Evolutionary conservation across 177 flowering plant species (phyloP).

Genomic region (Telopea speciosissima): DNA sequence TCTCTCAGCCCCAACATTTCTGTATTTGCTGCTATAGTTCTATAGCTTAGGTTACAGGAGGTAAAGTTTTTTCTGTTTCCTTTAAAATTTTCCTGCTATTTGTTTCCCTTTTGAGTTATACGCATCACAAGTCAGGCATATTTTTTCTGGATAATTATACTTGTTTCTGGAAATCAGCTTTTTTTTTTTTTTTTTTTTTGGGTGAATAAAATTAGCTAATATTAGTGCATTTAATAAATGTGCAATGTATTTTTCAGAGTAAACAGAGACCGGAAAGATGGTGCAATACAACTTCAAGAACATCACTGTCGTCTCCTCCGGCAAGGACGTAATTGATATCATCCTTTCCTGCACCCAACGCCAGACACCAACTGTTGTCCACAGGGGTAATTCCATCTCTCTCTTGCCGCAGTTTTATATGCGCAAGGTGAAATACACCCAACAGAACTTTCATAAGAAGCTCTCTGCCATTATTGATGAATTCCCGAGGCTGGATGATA

Average conservation of each 20-base stretch:
- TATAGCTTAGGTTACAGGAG: too few species aligned
- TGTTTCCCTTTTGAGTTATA: too few species aligned
- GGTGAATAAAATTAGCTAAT: too few species aligned
- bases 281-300: conserved; percentile 71
- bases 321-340: conserved; percentile 62
- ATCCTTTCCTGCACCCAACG: conserved; percentile 67
- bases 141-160: too few species aligned
- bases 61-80: too few species aligned
- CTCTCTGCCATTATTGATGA: conserved; percentile 62
- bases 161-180: too few species aligned
- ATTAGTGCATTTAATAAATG: too few species aligned
- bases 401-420: conserved; percentile 65
- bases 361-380: conserved; percentile 75
- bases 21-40: too few species aligned
- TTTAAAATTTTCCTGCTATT: too few species aligned
- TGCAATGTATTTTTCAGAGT: background rate
- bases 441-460: conserved; percentile 60
- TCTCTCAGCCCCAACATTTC: too few species aligned
- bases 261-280: conserved; percentile 25
- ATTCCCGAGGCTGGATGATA: conserved; percentile 59
- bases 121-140: too few species aligned
- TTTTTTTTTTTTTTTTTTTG: too few species aligned
- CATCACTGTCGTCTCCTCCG: conserved; percentile 61
- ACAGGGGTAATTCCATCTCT: conserved; percentile 63
- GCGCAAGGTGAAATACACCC: conserved; percentile 69